Conservation (phyloP, 2,329 filamentous ascomycete genomes). For the Cladosporium sp. region DNA sequence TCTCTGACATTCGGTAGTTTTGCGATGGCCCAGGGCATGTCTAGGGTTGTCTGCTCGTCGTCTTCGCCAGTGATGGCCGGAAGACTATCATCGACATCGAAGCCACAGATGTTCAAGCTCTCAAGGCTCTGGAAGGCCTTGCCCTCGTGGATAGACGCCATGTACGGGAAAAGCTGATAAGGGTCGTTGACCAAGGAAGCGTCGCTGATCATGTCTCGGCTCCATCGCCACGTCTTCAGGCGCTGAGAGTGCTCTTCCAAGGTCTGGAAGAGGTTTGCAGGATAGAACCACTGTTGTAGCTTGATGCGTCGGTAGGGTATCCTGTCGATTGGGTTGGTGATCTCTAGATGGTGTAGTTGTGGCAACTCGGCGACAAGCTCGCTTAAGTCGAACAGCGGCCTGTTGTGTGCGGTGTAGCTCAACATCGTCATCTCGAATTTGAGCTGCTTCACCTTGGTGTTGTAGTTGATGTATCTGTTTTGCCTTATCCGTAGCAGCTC, state of each 20-base stretch:
- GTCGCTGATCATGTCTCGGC: conserved; percentile 36
- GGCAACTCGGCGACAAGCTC: conserved; percentile 65
- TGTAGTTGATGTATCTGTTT: conserved; percentile 58
- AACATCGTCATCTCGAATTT: conserved; percentile 67
- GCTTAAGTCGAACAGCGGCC: conserved; percentile 58
- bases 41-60: conserved; percentile 47
- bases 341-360: conserved; percentile 67
- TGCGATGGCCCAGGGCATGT: conserved; percentile 53
- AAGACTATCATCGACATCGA: conserved; percentile 34
- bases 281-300: conserved; percentile 66
- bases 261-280: conserved; percentile 64
- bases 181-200: conserved; percentile 29
- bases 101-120: conserved; percentile 58
- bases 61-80: conserved; percentile 30
- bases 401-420: conserved; percentile 55
- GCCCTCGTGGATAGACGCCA: conserved; percentile 41
- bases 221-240: conserved; percentile 60
- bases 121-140: conserved; percentile 57
- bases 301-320: conserved; percentile 65
- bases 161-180: conserved; percentile 34
- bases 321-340: conserved; percentile 70
- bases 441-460: conserved; percentile 69
- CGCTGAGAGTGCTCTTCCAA: conserved; percentile 54
- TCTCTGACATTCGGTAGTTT: conserved; percentile 66
- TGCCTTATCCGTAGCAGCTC: conserved; percentile 33